Conservation (phyloP, 2,329 filamentous ascomycete genomes). For the Epichloe brachyelytri region DNA sequence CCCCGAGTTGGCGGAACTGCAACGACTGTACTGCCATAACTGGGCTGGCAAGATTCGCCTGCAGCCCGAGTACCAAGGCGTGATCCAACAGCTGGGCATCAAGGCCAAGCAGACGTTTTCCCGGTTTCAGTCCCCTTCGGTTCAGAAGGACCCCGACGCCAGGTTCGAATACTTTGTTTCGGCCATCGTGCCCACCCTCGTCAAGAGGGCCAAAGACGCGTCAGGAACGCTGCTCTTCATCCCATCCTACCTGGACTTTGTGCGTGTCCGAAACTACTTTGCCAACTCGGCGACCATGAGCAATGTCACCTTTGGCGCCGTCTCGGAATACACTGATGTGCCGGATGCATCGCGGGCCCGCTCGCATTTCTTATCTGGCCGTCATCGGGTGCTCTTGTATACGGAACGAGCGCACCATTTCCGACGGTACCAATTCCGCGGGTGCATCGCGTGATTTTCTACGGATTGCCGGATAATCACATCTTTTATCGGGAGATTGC, state of each 20-base stretch:
- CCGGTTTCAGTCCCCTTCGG: constrained; percentile 60
- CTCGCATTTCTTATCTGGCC: constrained; percentile 73
- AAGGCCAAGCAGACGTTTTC: constrained; percentile 79
- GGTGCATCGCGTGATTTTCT: constrained; percentile 75
- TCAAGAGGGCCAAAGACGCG: constrained; percentile 50
- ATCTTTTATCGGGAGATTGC: constrained; percentile 67
- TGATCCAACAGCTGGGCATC: constrained; percentile 60
- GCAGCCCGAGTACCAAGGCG: constrained; percentile 53
- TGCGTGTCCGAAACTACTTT: constrained; percentile 85
- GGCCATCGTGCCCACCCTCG: constrained; percentile 63
- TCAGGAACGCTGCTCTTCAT: constrained; percentile 75
- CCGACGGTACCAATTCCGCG: constrained; percentile 69
- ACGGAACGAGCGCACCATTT: constrained; percentile 97
- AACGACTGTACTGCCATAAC: constrained; percentile 66
- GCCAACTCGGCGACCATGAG: constrained; percentile 50
- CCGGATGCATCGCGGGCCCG: constrained; percentile 72
- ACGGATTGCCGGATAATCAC: constrained; percentile 80
- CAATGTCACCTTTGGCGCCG: constrained; percentile 51
- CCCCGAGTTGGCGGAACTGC: constrained; percentile 72
- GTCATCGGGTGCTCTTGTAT: constrained; percentile 76
- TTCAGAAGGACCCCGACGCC: constrained; percentile 68
- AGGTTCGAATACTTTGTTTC: constrained; percentile 86
- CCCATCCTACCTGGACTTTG: constrained; percentile 88
- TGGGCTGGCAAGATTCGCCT: constrained; percentile 67
- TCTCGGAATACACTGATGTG: constrained; percentile 77